A percentile compares a stretch with the other conserved stretches of the same genome.
phyloP scores from a whole-genome alignment of 2,329 filamentous ascomycete species.

The Fusarium nurragi region DNA sequence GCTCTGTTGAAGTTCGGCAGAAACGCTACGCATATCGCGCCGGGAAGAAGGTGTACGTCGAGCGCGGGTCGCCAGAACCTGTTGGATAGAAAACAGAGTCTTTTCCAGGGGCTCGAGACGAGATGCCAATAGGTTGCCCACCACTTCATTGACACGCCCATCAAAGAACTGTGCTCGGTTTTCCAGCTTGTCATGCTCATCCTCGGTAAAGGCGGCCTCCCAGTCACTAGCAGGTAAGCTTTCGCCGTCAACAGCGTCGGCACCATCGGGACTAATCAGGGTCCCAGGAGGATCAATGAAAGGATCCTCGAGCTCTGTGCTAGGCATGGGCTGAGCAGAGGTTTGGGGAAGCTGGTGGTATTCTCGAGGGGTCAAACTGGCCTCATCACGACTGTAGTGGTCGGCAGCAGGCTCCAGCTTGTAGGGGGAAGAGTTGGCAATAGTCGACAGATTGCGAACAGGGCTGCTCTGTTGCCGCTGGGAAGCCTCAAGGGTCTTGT shows the following conservation, averaged over 20 bases:
- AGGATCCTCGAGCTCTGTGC: constrained; percentile 69
- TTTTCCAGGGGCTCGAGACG: constrained; percentile 84
- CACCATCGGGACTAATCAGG: constrained; percentile 61
- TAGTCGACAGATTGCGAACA: constrained; percentile 38
- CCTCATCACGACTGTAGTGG: constrained; percentile 72
- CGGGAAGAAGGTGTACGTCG: constrained; percentile 64
- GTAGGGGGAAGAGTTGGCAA: constrained; percentile 60
- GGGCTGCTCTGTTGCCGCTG: constrained; percentile 51
- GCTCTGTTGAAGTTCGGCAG: constrained; percentile 77
- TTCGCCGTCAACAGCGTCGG: constrained; percentile 56
- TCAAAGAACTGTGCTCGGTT: constrained; percentile 90
- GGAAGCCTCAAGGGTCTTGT: constrained; percentile 64
- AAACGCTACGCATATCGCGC: constrained; percentile 71
- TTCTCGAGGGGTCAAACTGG: constrained; percentile 75
- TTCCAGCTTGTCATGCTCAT: constrained; percentile 84
- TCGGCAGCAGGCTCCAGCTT: constrained; percentile 61
- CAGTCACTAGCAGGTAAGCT: constrained; percentile 85
- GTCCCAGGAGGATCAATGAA: constrained; percentile 64
- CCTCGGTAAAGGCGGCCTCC: constrained; percentile 85
- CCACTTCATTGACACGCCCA: constrained; percentile 84
- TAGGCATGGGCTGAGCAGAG: constrained; percentile 56
- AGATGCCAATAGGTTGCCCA: constrained; percentile 79
- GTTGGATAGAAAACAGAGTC: constrained; percentile 78
- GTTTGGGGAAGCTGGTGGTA: constrained; percentile 60
- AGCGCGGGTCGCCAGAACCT: constrained; percentile 69